phyloP scores from a whole-genome alignment of 176 grass and related monocot species.

The Chrysopogon serrulatus region DNA sequence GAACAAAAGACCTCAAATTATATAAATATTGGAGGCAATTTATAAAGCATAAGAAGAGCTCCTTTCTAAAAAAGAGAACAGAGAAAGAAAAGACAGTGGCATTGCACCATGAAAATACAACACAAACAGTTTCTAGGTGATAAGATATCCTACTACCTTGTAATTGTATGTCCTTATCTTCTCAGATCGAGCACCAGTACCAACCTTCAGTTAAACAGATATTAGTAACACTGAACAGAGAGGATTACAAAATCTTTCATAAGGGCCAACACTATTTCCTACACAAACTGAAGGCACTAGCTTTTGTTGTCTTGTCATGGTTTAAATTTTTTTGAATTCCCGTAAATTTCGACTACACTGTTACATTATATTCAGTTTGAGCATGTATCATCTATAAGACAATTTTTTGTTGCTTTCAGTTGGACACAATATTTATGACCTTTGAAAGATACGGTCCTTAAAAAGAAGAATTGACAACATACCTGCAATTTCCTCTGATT shows the following conservation, averaged over 20 bases:
- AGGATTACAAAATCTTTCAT: neutral
- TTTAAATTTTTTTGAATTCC: too few relatives aligned
- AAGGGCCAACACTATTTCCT: neutral
- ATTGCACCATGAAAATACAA: neutral
- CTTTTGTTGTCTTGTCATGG: neutral
- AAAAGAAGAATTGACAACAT: slow-evolving; percentile 13
- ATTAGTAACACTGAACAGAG: neutral
- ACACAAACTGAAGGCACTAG: neutral
- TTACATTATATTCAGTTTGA: neutral
- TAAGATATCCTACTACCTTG: slow-evolving; percentile 53
- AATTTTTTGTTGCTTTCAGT: neutral
- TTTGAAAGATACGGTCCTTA: neutral
- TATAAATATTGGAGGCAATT: neutral
- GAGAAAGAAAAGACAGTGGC: neutral
- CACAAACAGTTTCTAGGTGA: neutral
- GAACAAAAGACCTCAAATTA: slow-evolving; percentile 24
- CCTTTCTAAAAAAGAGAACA: neutral
- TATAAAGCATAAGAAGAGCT: neutral
- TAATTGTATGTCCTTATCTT: slow-evolving; percentile 98
- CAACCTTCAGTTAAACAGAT: slow-evolving; percentile 67
- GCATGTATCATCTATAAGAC: slow-evolving; percentile 10
- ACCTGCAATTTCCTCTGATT: slow-evolving; percentile 94
- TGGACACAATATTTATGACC: neutral
- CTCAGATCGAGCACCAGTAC: slow-evolving; percentile 83
- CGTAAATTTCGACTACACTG: neutral